Evolutionary conservation across 306 rosid species (phyloP).

Genomic region (Myrica gale): DNA sequence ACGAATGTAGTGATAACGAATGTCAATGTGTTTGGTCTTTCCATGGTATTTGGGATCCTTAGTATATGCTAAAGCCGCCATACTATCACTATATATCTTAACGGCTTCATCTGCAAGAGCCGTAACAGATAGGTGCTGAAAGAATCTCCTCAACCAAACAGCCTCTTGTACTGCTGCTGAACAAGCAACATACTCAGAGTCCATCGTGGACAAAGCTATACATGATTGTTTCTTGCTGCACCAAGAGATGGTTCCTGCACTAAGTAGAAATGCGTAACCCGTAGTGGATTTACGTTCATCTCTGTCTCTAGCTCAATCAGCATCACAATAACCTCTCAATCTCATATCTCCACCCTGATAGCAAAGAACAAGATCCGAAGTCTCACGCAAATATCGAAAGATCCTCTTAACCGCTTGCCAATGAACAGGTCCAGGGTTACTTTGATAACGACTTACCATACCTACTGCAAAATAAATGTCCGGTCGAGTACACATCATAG

Average conservation of each 20-base stretch:
- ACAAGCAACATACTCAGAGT: neutral
- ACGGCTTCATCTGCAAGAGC: neutral
- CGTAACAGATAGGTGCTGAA: too few relatives aligned
- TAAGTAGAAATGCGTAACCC: neutral
- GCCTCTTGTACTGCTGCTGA: neutral
- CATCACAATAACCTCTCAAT: neutral
- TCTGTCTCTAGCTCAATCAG: too few relatives aligned
- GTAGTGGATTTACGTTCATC: neutral
- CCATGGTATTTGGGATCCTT: constrained; percentile 4
- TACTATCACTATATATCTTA: neutral
- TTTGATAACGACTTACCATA: neutral
- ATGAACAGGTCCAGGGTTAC: neutral
- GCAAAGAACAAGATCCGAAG: neutral
- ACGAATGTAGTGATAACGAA: neutral
- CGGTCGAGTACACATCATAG: neutral
- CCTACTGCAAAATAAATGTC: neutral
- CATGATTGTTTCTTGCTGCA: neutral
- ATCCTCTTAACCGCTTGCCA: too few relatives aligned
- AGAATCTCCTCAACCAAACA: too few relatives aligned
- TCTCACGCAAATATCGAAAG: neutral
- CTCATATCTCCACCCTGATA: neutral
- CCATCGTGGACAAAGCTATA: neutral
- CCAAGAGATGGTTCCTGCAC: neutral
- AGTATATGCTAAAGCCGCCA: neutral
- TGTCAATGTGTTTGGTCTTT: constrained; percentile 3